Conservation (phyloP, 768 basidiomycete genomes). For the Lentinula detonsa region DNA sequence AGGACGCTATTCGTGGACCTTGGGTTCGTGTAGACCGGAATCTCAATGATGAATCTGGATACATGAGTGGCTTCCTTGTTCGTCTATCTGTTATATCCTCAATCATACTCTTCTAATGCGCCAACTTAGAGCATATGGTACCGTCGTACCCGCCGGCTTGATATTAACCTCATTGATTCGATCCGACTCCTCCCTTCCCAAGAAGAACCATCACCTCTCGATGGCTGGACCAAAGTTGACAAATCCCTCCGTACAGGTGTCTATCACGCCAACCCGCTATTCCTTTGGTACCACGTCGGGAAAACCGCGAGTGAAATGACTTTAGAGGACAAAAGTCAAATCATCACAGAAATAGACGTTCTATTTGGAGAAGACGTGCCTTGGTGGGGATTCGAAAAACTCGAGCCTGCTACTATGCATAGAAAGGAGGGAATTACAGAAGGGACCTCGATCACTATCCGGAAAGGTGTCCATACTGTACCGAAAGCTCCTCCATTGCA, state of each 20-base stretch:
- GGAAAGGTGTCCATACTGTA: slow-evolving; percentile 69
- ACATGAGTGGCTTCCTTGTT: slow-evolving; percentile 55
- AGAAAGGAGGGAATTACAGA: slow-evolving; percentile 33
- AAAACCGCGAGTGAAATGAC: slow-evolving; percentile 60
- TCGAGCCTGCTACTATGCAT: slow-evolving; percentile 53
- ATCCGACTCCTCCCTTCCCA: slow-evolving; percentile 56
- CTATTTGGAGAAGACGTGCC: slow-evolving; percentile 79
- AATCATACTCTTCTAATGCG: background rate
- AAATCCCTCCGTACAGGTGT: slow-evolving; percentile 65
- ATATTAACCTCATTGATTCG: slow-evolving; percentile 74
- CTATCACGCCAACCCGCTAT: slow-evolving; percentile 47
- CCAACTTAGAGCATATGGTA: slow-evolving; percentile 61
- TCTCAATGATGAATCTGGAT: slow-evolving; percentile 59
- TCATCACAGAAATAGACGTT: slow-evolving; percentile 92
- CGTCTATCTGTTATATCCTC: slow-evolving; percentile 15
- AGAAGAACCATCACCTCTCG: slow-evolving; percentile 39
- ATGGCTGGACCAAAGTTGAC: slow-evolving; percentile 59
- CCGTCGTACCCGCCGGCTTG: slow-evolving; percentile 76
- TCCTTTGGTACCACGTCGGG: slow-evolving; percentile 73
- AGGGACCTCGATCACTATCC: slow-evolving; percentile 59
- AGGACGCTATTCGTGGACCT: slow-evolving; percentile 72
- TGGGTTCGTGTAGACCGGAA: slow-evolving; percentile 89
- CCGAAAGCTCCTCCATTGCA: slow-evolving; percentile 75
- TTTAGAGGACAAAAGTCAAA: slow-evolving; percentile 45
- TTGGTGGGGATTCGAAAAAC: slow-evolving; percentile 82